phyloP scores from a whole-genome alignment of 192 early-diverging fungal species.

The Coemansia sp. region DNA sequence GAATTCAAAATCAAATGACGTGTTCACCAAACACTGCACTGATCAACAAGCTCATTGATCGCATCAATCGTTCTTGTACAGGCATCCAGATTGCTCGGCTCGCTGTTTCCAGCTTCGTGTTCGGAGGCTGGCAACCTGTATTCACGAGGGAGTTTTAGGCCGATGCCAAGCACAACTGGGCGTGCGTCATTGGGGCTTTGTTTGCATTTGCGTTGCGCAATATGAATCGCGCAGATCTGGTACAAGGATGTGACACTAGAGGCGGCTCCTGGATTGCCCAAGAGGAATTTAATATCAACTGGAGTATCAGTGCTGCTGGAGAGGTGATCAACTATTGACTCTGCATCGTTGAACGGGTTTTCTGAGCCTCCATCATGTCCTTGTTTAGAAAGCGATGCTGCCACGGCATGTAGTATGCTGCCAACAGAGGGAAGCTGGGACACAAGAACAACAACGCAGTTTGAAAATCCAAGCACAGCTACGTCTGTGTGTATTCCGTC shows the following conservation, averaged over 20 bases:
- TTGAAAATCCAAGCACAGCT: constrained; percentile 44
- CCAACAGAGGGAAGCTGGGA: constrained; percentile 44
- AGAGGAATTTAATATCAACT: constrained; percentile 39
- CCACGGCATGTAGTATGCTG: constrained; percentile 32
- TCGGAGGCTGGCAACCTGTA: constrained; percentile 8
- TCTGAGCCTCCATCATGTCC: neutral
- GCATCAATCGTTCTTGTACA: constrained; percentile 14
- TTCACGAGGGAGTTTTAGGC: constrained; percentile 28
- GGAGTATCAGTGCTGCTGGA: constrained; percentile 20
- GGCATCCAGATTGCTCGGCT: constrained; percentile 1
- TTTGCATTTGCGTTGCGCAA: constrained; percentile 25
- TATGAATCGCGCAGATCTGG: constrained; percentile 34
- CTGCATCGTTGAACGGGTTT: neutral
- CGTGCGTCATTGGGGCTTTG: constrained; percentile 25
- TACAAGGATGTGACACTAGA: constrained; percentile 33
- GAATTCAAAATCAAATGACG: neutral
- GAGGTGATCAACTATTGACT: constrained; percentile 11
- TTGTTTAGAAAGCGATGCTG: constrained; percentile 5
- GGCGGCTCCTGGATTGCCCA: constrained; percentile 20
- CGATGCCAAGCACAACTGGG: constrained; percentile 34
- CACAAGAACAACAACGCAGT: constrained; percentile 40
- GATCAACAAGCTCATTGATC: constrained; percentile 15
- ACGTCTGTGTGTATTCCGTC: constrained; percentile 42
- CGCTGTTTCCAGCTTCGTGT: constrained; percentile 6
- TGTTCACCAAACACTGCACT: constrained; percentile 27